Percentiles rank a stretch among this genome's conserved stretches.
These are phyloP conservation scores for Choiromyces venosus DNA, from an alignment of 495 filamentous ascomycete genomes.

Conservation along the genomic window DNA sequence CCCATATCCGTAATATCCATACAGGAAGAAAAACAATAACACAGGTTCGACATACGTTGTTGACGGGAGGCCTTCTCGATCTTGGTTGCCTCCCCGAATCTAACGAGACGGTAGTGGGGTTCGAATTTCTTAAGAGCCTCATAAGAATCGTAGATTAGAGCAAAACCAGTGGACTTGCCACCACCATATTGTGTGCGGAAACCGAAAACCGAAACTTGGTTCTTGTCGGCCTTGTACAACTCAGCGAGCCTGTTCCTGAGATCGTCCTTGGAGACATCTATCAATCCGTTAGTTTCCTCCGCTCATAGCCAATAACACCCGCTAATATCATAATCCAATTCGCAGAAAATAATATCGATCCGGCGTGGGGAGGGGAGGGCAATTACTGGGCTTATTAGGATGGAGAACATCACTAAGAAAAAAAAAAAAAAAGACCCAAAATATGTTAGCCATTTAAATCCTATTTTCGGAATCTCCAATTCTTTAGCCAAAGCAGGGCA, in stretches of 20 bases:
- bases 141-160: slow-evolving; percentile 91
- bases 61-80: slow-evolving; percentile 94
- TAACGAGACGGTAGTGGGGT: slow-evolving; percentile 92
- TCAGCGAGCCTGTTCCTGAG: slow-evolving; percentile 89
- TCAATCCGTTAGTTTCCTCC: slow-evolving; percentile 10
- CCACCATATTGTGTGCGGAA: slow-evolving; percentile 98
- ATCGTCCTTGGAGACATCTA: slow-evolving; percentile 92
- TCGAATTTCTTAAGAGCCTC: slow-evolving; percentile 99
- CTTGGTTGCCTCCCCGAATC: slow-evolving; percentile 84
- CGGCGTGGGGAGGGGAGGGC: neutral
- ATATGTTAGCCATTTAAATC: slow-evolving; percentile 14
- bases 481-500: slow-evolving; percentile 11
- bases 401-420: slow-evolving; percentile 99
- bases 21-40: neutral
- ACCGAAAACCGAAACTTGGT: slow-evolving; percentile 93
- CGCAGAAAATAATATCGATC: neutral
- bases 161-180: slow-evolving; percentile 98
- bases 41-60: slow-evolving; percentile 73
- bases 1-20: slow-evolving; percentile 41
- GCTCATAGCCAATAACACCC: neutral
- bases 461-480: neutral
- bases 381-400: slow-evolving; percentile 73
- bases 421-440: slow-evolving; percentile 11
- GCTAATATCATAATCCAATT: neutral
- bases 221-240: slow-evolving; percentile 96